These are phyloP conservation scores for Paraphoma chrysanthemicola DNA, from an alignment of 2,329 filamentous ascomycete genomes.

Conservation along the genomic window DNA sequence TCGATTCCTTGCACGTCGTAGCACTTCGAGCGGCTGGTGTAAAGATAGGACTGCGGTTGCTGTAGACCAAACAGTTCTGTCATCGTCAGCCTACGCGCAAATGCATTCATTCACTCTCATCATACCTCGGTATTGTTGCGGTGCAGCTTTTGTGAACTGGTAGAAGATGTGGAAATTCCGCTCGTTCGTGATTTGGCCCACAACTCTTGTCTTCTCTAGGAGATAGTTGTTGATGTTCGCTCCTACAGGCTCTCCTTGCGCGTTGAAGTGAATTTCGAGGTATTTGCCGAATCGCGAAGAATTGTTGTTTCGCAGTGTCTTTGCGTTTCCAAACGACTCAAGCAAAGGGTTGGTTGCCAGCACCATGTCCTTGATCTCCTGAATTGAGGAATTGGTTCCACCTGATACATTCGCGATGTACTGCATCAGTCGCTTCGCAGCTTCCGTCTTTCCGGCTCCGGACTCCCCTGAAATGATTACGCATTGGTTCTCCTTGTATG, in stretches of 20 bases:
- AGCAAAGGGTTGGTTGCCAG: conserved; percentile 95
- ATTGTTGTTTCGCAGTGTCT: conserved; percentile 98
- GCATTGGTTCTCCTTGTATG: conserved; percentile 98
- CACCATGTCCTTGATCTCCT: conserved; percentile 99
- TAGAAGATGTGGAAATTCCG: conserved; percentile 99
- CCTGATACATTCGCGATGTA: conserved; percentile 98
- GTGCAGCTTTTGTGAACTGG: conserved; percentile 94
- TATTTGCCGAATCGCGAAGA: conserved; percentile 99
- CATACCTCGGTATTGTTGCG: conserved; percentile 76
- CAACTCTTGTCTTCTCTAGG: conserved; percentile 92
- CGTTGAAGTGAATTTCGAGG: conserved; percentile 94
- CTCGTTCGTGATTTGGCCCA: conserved; percentile 93
- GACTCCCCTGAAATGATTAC: conserved; percentile 99
- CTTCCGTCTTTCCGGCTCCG: conserved; percentile 97
- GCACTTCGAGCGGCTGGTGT: conserved; percentile 94
- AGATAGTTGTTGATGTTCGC: conserved; percentile 99
- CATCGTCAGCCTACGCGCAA: conserved; percentile 16
- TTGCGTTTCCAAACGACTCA: conserved; percentile 98
- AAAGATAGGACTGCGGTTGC: conserved; percentile 88
- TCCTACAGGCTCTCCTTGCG: conserved; percentile 87
- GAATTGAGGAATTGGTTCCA: conserved; percentile 81
- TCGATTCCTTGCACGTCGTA: conserved; percentile 94
- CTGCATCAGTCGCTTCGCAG: conserved; percentile 98
- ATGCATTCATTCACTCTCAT: background rate
- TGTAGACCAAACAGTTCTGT: conserved; percentile 85